phyloP scores from a whole-genome alignment of 179 eudicot genomes.

The Camellia oleifera region DNA sequence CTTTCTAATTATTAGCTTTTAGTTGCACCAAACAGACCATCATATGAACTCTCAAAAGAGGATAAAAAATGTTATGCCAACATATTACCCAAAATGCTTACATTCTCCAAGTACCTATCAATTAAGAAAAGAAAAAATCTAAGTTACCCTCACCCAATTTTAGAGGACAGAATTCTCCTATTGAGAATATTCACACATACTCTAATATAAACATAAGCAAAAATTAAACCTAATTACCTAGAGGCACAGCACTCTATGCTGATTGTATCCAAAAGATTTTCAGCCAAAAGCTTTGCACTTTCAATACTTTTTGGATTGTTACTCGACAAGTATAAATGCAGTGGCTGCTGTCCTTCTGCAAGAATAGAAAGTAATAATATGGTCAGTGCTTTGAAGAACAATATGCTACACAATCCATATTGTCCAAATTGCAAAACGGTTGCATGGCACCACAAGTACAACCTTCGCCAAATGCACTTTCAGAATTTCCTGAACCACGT shows the following conservation, averaged over 20 bases:
- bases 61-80: neutral
- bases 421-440: neutral
- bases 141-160: neutral
- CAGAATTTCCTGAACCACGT: conserved; percentile 66
- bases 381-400: conserved; percentile 9
- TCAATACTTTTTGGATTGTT: conserved; percentile 77
- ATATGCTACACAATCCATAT: conserved; percentile 11
- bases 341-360: conserved; percentile 67
- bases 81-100: neutral
- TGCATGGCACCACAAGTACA: conserved; percentile 10
- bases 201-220: neutral
- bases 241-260: conserved; percentile 78
- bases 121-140: neutral
- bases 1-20: no score
- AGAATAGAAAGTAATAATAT: conserved; percentile 12
- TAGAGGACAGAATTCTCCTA: neutral
- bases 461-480: conserved; percentile 59
- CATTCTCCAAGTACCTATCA: neutral
- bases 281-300: conserved; percentile 89
- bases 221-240: conserved; percentile 47
- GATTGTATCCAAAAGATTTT: conserved; percentile 91
- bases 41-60: neutral
- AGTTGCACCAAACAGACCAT: no score
- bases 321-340: conserved; percentile 74
- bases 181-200: neutral